Evolutionary conservation across 257 asterid genomes (phyloP).

Genomic region (Mitragyna speciosa): DNA sequence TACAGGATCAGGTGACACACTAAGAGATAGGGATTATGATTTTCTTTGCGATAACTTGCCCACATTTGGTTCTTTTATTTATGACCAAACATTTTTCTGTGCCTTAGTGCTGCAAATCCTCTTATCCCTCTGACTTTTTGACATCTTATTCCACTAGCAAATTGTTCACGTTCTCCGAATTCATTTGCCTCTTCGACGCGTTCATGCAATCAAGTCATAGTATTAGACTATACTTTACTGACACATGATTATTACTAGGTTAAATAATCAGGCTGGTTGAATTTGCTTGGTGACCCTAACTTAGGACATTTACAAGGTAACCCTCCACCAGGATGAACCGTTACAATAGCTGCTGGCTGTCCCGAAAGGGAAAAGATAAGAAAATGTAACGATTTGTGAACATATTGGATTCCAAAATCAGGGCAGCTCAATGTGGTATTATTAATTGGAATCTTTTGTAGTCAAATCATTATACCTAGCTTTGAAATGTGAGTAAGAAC

Average conservation of each 20-base stretch:
- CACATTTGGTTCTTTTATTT: not conserved
- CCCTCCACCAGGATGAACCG: not conserved
- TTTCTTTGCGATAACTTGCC: not conserved
- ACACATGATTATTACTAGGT: not conserved
- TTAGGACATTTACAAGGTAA: not conserved
- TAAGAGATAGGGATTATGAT: not conserved
- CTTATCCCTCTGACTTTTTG: constrained; percentile 2
- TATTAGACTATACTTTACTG: not conserved
- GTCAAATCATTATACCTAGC: no score
- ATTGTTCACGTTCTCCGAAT: constrained; percentile 11
- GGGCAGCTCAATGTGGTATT: not conserved
- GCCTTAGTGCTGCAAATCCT: not conserved
- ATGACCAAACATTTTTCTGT: not conserved
- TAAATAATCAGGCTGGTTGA: not conserved
- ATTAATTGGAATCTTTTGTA: not conserved
- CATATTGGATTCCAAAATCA: not conserved
- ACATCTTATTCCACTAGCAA: not conserved
- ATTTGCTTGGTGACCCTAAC: not conserved
- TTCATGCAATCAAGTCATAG: not conserved
- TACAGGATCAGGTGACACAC: not conserved
- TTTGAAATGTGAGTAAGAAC: not conserved
- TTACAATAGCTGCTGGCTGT: not conserved
- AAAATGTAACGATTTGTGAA: not conserved
- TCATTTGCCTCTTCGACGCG: not conserved
- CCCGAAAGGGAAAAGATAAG: not conserved